These are phyloP conservation scores for Xanthoconium purpureum DNA, from an alignment of 768 basidiomycete species.

Conservation along the genomic window DNA sequence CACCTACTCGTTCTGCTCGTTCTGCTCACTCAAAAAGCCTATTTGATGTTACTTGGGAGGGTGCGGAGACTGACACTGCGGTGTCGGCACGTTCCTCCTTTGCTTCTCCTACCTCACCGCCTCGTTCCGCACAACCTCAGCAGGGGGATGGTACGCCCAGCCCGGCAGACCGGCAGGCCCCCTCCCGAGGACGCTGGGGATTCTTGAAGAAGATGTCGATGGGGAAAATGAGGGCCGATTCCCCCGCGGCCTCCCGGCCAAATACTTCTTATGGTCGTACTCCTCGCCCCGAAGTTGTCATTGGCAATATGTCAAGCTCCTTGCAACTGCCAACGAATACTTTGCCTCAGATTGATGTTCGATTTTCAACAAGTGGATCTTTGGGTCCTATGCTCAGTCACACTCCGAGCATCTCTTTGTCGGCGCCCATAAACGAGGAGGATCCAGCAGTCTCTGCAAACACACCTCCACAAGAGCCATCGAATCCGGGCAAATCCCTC, in stretches of 20 bases:
- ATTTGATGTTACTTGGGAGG: slow-evolving; percentile 51
- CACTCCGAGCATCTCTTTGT: slow-evolving; percentile 30
- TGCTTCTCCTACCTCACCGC: slow-evolving; percentile 27
- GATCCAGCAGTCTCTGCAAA: slow-evolving; percentile 4
- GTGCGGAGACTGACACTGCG: slow-evolving; percentile 11
- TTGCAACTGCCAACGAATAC: slow-evolving; percentile 37
- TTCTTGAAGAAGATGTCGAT: slow-evolving; percentile 99
- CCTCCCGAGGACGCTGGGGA: slow-evolving; percentile 72
- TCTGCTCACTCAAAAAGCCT: slow-evolving; percentile 40
- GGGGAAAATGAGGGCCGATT: slow-evolving; percentile 81
- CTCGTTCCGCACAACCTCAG: slow-evolving; percentile 16
- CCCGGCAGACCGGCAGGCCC: slow-evolving; percentile 24
- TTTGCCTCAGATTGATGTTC: slow-evolving; percentile 63
- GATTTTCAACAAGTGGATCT: slow-evolving; percentile 68
- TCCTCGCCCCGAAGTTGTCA: slow-evolving; percentile 11
- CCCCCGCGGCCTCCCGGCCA: slow-evolving; percentile 40
- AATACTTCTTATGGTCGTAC: slow-evolving; percentile 31
- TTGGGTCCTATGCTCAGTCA: slow-evolving; percentile 48
- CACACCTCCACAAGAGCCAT: slow-evolving; percentile 1
- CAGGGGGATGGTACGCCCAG: slow-evolving; percentile 16
- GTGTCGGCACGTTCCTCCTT: slow-evolving; percentile 25
- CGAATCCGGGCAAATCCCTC: slow-evolving; percentile 33
- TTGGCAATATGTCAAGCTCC: slow-evolving; percentile 23
- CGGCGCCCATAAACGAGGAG: slow-evolving; percentile 24
- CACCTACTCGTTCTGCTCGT: slow-evolving; percentile 37